These are phyloP conservation scores for Fonsecaea multimorphosa DNA, from an alignment of 2,329 filamentous ascomycete genomes.

Conservation along the genomic window DNA sequence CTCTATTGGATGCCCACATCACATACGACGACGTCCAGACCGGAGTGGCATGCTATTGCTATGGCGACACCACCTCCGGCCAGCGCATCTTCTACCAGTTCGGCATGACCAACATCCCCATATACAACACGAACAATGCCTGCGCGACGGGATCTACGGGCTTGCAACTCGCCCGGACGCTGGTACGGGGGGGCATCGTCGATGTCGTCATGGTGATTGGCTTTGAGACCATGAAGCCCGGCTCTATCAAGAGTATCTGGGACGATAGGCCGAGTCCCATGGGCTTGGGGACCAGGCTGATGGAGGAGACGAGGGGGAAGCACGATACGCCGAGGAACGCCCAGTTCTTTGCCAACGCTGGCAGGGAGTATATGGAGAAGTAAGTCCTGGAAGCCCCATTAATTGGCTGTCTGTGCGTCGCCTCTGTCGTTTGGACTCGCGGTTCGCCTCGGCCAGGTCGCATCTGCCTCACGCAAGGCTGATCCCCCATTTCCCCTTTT, in stretches of 20 bases:
- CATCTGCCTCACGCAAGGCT: background rate
- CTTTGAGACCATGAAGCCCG: slow-evolving; percentile 97
- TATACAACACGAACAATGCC: slow-evolving; percentile 95
- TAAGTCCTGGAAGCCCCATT: slow-evolving; percentile 47
- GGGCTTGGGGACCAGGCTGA: slow-evolving; percentile 74
- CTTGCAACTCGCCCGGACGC: slow-evolving; percentile 78
- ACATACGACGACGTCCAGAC: slow-evolving; percentile 96
- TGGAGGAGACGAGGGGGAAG: slow-evolving; percentile 79
- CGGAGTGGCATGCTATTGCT: slow-evolving; percentile 94
- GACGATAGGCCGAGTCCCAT: slow-evolving; percentile 83
- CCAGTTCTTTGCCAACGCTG: slow-evolving; percentile 95
- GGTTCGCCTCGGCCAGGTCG: background rate
- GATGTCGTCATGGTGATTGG: slow-evolving; percentile 91
- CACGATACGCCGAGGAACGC: slow-evolving; percentile 83
- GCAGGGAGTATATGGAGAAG: slow-evolving; percentile 93
- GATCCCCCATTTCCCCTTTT: background rate
- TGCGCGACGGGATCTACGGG: slow-evolving; percentile 93
- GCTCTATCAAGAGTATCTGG: slow-evolving; percentile 80
- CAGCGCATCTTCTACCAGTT: slow-evolving; percentile 99
- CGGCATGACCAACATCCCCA: slow-evolving; percentile 93
- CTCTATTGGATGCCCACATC: slow-evolving; percentile 75
- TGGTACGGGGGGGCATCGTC: slow-evolving; percentile 78
- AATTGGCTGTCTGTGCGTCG: background rate
- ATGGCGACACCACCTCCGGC: slow-evolving; percentile 91
- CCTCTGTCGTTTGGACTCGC: background rate